Base-by-base conservation (phyloP, 495 filamentous ascomycete species). In the Aspergillus sclerotiicarbonarius region DNA sequence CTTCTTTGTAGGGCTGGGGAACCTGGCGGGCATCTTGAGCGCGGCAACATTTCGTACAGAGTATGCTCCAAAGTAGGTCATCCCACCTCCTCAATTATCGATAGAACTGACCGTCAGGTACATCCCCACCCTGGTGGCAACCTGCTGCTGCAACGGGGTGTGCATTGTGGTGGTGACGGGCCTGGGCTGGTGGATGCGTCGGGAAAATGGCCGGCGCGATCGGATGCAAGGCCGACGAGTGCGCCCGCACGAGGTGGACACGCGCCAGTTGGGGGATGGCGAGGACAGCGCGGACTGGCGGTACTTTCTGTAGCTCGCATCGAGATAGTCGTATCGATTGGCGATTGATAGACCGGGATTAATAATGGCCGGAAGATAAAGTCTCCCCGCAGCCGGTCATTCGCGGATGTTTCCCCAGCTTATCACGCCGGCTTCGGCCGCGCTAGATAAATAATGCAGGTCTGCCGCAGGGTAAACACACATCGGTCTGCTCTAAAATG, bases 21-120 rank as follows among this genome's bases (percentile, higher is more conserved):
- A 90, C 61, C 66, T 90, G 18, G 89, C 88, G 76, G 88, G 88
- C 10, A 62, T 91, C 1, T 79, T 90, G n/a, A 79, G 79, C 21
- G 81, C 80, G 21, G 87, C 88, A 56, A 87, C 88, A 53, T 91
- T 90, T 73, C 80, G 81, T 25, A 76, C 78, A 5, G 66, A 86
- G 64, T 86, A 89, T 62, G 81, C 81, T 6, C 88, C 88, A 0
- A 82, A 87, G 66, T 90, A 50, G 33, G 62, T 44, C 8, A 16
- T n/a, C 1, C n/a, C n/a, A n/a, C n/a, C 19, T 10, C 13, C 20
- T 15, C 10, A 44, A 8, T 7, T 9, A 20, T 20, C 16, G 18
- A 3, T 8, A 9, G 16, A 46, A 1, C 16, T 4, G 6, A 5
- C 44, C 3, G 16, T 19, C 18, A 71, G 68, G 31, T 71, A 90